A percentile compares a stretch with the other conserved stretches of the same genome.
Conservation (phyloP, 1,284 basidiomycete genomes). For the Malassezia arunalokei region DNA sequence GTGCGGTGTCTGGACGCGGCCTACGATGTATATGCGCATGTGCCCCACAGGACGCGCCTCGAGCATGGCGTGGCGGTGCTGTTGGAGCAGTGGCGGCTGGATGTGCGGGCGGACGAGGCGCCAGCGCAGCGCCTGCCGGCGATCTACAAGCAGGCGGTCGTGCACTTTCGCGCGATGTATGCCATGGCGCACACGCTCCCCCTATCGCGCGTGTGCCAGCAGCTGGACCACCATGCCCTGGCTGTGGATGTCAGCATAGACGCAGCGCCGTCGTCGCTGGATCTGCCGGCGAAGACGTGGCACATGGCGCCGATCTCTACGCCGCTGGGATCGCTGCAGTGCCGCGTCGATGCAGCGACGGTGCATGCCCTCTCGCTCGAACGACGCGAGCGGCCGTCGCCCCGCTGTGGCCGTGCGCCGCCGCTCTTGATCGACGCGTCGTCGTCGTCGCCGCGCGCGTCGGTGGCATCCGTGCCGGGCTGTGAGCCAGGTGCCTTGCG, state of each 20-base stretch:
- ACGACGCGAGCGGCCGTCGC: too few species aligned
- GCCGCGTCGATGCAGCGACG: background rate
- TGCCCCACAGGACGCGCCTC: background rate
- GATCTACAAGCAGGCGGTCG: slow-evolving; percentile 16
- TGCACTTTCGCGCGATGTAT: slow-evolving; percentile 15
- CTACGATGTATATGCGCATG: slow-evolving; percentile 3
- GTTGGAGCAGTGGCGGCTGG: slow-evolving; percentile 13
- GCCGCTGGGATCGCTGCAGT: slow-evolving; percentile 4
- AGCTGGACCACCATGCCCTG: background rate
- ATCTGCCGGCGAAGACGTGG: slow-evolving; percentile 3
- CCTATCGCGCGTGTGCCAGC: background rate
- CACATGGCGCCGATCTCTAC: slow-evolving; percentile 4
- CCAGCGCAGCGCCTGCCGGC: slow-evolving; percentile 4
- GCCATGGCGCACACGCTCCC: slow-evolving; percentile 11
- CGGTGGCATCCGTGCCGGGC: background rate
- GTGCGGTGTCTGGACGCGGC: background rate
- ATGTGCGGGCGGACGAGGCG: background rate
- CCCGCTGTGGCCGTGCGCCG: background rate
- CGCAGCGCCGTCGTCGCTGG: background rate
- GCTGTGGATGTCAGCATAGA: slow-evolving; percentile 4
- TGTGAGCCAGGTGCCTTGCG: slow-evolving; percentile 7
- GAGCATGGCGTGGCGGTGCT: background rate
- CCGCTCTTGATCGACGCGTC: background rate
- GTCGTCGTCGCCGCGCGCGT: background rate
- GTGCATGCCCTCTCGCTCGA: background rate